Conservation (phyloP, 2,329 filamentous ascomycete species). For the Aureobasidium leucospermi region DNA sequence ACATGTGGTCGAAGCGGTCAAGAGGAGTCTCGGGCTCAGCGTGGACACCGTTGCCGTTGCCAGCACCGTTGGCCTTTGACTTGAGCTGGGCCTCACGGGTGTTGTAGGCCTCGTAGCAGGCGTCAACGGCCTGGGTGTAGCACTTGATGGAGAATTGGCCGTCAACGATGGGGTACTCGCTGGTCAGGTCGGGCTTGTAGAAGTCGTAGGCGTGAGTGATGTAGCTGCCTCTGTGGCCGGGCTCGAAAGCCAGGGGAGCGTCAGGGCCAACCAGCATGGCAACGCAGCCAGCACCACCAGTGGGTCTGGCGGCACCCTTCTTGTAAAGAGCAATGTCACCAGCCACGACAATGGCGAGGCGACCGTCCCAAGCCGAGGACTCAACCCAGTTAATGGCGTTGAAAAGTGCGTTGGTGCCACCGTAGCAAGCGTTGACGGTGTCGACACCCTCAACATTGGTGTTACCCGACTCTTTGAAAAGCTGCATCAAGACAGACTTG, state of each 20-base stretch:
- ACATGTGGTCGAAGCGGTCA: conserved; percentile 49
- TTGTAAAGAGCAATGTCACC: conserved; percentile 50
- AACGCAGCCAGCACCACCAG: conserved; percentile 46
- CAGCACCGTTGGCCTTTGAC: conserved; percentile 33
- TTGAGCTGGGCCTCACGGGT: conserved; percentile 41
- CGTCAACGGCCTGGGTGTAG: conserved; percentile 47
- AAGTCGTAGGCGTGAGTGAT: conserved; percentile 48
- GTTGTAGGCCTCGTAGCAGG: conserved; percentile 49
- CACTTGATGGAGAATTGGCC: conserved; percentile 47
- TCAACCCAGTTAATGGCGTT: conserved; percentile 49
- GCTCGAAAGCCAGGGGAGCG: conserved; percentile 43
- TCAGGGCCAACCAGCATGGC: conserved; percentile 47
- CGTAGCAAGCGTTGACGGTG: conserved; percentile 49
- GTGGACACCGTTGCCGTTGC: conserved; percentile 36
- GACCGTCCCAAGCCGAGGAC: conserved; percentile 47
- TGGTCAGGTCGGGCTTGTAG: conserved; percentile 48
- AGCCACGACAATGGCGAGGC: conserved; percentile 45
- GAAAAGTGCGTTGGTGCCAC: conserved; percentile 48
- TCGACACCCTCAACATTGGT: conserved; percentile 48
- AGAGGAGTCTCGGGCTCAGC: conserved; percentile 37
- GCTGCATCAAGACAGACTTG: conserved; percentile 48
- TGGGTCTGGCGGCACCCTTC: conserved; percentile 47
- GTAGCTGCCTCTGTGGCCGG: conserved; percentile 44
- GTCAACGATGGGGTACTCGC: conserved; percentile 47
- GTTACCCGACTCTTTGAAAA: conserved; percentile 45